Conservation (phyloP, 2,329 filamentous ascomycete genomes). For the Fonsecaea multimorphosa region DNA sequence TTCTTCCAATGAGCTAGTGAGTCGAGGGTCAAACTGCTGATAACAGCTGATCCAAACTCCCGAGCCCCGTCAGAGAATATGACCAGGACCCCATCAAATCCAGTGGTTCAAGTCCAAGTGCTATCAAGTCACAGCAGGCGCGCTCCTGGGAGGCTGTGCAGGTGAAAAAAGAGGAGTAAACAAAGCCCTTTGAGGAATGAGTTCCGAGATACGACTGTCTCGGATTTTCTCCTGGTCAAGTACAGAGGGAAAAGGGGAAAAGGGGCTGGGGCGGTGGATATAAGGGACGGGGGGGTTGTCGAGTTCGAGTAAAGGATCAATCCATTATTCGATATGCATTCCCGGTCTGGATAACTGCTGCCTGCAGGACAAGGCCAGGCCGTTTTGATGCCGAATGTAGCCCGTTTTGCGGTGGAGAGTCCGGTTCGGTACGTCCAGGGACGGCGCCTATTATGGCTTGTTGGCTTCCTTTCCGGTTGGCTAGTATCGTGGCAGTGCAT, state of each 20-base stretch:
- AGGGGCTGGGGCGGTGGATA: neutral
- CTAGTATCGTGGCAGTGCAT: neutral
- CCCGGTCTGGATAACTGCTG: neutral
- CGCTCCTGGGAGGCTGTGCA: neutral
- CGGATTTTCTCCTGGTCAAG: neutral
- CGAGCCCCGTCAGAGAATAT: neutral
- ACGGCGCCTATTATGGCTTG: neutral
- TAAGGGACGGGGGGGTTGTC: neutral
- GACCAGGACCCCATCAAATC: neutral
- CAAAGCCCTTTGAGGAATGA: neutral
- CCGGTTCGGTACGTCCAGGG: neutral
- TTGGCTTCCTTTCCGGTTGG: neutral
- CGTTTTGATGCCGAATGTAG: neutral
- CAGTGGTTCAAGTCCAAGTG: neutral
- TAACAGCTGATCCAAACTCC: neutral
- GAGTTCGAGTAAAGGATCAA: neutral
- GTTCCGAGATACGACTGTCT: neutral
- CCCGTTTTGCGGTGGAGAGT: neutral
- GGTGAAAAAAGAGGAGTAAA: neutral
- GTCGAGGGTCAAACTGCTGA: neutral
- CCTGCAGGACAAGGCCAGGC: neutral
- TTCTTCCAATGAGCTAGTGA: neutral
- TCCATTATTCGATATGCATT: conserved; percentile 2
- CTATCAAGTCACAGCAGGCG: neutral
- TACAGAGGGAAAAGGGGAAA: neutral